Evolutionary conservation across 306 rosid species (phyloP).

Genomic region (Acacia confusa): DNA sequence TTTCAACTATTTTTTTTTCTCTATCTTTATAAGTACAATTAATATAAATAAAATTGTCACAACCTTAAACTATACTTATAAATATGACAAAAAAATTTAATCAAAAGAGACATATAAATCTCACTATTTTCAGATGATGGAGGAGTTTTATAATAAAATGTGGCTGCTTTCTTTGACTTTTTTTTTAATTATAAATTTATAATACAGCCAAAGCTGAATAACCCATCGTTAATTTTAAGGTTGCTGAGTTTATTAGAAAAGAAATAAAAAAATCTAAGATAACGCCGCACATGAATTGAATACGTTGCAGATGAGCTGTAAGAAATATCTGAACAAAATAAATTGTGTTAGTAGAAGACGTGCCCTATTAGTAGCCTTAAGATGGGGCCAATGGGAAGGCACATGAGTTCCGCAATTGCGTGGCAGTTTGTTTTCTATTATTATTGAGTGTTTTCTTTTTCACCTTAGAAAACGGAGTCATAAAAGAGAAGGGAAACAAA

Average conservation of each 20-base stretch:
- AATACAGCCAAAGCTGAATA: background rate
- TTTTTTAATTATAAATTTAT: background rate
- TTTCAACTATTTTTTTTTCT: too few species aligned
- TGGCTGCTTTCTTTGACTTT: background rate
- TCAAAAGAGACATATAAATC: too few species aligned
- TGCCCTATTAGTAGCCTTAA: background rate
- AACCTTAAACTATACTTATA: too few species aligned
- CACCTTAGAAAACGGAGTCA: background rate
- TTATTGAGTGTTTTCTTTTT: background rate
- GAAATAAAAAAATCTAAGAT: background rate
- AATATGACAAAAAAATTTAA: too few species aligned
- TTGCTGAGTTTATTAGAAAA: too few species aligned
- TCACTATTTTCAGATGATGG: background rate
- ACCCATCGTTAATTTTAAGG: background rate
- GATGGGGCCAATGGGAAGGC: background rate
- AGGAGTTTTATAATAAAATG: background rate
- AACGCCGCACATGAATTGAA: background rate
- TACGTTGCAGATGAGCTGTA: background rate
- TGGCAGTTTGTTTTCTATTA: background rate
- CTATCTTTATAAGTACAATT: too few species aligned
- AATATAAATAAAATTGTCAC: too few species aligned
- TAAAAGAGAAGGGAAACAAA: background rate
- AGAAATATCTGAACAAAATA: background rate
- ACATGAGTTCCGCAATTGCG: background rate
- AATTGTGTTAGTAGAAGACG: background rate